Base-by-base conservation (phyloP, 225 moss, liverwort and hornwort species). In the Polytrichum commune region DNA sequence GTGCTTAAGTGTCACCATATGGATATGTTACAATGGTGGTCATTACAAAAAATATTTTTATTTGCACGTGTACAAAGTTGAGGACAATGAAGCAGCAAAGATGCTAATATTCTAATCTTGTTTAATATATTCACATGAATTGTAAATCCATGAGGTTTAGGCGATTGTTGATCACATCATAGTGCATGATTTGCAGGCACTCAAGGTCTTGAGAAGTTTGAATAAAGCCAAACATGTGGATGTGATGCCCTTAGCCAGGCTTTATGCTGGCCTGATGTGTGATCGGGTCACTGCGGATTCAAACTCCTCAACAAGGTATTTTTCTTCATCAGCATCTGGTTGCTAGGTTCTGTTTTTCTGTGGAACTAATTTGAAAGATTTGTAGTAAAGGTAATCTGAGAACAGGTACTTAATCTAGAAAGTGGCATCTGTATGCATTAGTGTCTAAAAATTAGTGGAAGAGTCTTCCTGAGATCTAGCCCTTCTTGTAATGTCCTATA, bases 181-280 rank as follows among this genome's bases (percentile, higher is more conserved):
- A 60, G 75, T 46, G 56, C 27, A 26, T 63, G 71, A 20, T 24
- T 65, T 82, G 78, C 69, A 90, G 86, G 80, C 81, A 54, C 74
- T 95, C 65, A 86, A 82, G 55, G 72, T 81, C 63, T 60, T 91
- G 78, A 83, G 75, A 75, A 76, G 81, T 57, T 55, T 95, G 79
- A 89, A 91, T 72, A 84, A 74, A 75, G 77, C 86, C 46, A 82
- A 75, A 74, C 72, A 68, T 79, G 76, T 86, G 35, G 90, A 89
- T 68, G 87, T 85, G n/a, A 80, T 85, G 62, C 75, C 87, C 23
- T 69, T 80, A 75, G 91, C 91, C 33, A 89, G 81, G 69, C 53
- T 95, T 4, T 95, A 88, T 70, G 74, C 86, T 54, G 95, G 80
- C 65, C 80, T 89, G 56, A 78, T 92, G 68, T 84, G 84, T 62